Conservation (phyloP, 345 rosid genomes). For the Kandelia obovata region DNA sequence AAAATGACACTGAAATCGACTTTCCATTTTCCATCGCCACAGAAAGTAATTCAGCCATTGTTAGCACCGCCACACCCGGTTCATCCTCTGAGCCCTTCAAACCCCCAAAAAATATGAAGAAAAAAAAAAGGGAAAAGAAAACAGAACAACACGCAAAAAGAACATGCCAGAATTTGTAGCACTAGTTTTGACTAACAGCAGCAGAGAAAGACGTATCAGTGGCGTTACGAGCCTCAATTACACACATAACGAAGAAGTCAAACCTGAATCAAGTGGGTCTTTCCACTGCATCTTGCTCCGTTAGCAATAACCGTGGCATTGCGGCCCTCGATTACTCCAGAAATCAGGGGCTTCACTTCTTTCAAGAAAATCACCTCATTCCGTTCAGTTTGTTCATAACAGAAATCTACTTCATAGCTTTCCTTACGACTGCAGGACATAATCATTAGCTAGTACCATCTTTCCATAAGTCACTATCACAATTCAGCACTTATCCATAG, state of each 20-base stretch:
- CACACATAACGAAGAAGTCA: neutral
- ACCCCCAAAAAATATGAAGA: neutral
- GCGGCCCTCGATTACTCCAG: slow-evolving; percentile 49
- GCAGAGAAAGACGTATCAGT: neutral
- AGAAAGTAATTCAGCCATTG: slow-evolving; percentile 45
- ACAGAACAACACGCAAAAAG: neutral
- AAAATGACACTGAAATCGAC: slow-evolving; percentile 40
- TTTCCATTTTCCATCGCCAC: slow-evolving; percentile 38
- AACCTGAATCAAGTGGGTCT: slow-evolving; percentile 60
- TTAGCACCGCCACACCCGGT: slow-evolving; percentile 44
- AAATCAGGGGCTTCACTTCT: slow-evolving; percentile 55
- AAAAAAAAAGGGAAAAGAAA: too few relatives aligned
- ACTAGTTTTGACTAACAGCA: neutral
- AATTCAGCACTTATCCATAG: too few relatives aligned
- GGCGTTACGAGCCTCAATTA: too few relatives aligned
- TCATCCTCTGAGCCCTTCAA: slow-evolving; percentile 55
- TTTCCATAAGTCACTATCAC: too few relatives aligned
- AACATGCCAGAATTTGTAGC: neutral
- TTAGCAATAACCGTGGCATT: slow-evolving; percentile 56
- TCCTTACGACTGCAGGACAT: slow-evolving; percentile 47
- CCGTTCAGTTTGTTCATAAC: slow-evolving; percentile 46
- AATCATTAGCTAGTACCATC: neutral
- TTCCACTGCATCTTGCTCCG: slow-evolving; percentile 72
- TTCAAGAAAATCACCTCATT: slow-evolving; percentile 34
- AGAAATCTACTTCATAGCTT: slow-evolving; percentile 45